Percentiles rank a stretch among this genome's conserved stretches.
These are phyloP conservation scores for Limnanthes douglasii DNA, from an alignment of 345 rosid species.

Conservation along the genomic window DNA sequence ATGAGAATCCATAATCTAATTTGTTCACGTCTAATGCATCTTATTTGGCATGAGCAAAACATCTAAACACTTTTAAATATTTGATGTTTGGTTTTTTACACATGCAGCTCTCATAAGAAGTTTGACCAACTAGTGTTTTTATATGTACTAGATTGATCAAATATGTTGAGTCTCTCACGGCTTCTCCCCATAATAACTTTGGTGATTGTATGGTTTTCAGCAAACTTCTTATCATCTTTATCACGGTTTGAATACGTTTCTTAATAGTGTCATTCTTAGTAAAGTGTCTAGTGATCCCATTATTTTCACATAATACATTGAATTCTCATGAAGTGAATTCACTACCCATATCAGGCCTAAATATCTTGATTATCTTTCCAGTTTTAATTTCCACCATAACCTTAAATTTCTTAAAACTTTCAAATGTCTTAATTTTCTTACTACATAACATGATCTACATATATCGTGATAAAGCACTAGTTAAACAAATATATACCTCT, in stretches of 20 bases:
- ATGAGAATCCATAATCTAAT: background rate
- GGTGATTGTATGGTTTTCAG: background rate
- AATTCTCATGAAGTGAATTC: background rate
- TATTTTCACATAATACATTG: background rate
- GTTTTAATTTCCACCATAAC: background rate
- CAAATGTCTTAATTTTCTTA: background rate
- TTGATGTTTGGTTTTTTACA: background rate
- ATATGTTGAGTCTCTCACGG: background rate
- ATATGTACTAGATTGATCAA: background rate
- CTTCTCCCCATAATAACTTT: background rate
- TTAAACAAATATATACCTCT: background rate
- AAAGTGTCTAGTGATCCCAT: background rate
- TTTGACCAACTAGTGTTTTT: background rate
- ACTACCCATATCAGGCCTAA: background rate
- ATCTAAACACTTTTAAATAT: background rate
- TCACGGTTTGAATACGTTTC: background rate
- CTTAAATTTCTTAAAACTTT: background rate
- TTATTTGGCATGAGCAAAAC: background rate
- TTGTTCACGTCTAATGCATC: background rate
- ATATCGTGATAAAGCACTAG: too few species aligned
- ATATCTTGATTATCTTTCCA: background rate
- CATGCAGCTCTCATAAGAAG: background rate
- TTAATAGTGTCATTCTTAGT: background rate
- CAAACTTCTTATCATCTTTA: background rate
- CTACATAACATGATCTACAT: too few species aligned